phyloP scores from a whole-genome alignment of 352 stramenopile species.

The Phytopythium boreale region DNA sequence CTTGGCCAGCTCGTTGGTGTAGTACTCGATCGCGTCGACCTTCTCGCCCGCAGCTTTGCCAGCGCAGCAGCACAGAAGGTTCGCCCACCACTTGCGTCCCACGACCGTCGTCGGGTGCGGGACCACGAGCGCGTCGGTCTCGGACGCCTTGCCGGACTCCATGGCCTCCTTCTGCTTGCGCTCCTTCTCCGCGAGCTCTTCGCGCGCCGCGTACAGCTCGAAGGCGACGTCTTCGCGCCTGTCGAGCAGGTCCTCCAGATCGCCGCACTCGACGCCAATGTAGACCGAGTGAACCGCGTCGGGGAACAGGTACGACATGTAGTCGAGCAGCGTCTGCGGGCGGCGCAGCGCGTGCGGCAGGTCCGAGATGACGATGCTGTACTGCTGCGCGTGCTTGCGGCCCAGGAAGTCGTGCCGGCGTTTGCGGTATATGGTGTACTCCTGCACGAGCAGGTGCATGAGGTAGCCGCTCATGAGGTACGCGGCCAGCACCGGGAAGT shows the following conservation, averaged over 20 bases:
- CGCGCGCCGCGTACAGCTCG: slow-evolving; percentile 44
- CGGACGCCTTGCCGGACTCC: slow-evolving; percentile 16
- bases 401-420: slow-evolving; percentile 62
- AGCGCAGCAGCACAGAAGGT: slow-evolving; percentile 23
- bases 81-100: slow-evolving; percentile 33
- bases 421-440: slow-evolving; percentile 64
- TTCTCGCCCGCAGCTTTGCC: slow-evolving; percentile 22
- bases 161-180: slow-evolving; percentile 14
- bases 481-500: slow-evolving; percentile 50
- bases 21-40: slow-evolving; percentile 66
- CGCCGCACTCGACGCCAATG: slow-evolving; percentile 62
- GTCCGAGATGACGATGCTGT: slow-evolving; percentile 70
- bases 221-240: slow-evolving; percentile 49
- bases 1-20: slow-evolving; percentile 40
- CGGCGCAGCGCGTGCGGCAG: slow-evolving; percentile 48
- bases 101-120: slow-evolving; percentile 35
- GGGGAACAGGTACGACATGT: slow-evolving; percentile 71
- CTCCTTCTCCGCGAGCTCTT: slow-evolving; percentile 33
- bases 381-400: slow-evolving; percentile 58
- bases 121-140: slow-evolving; percentile 19
- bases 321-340: slow-evolving; percentile 55
- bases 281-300: slow-evolving; percentile 61
- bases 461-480: slow-evolving; percentile 50
- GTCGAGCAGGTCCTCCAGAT: slow-evolving; percentile 53
- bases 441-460: slow-evolving; percentile 50